phyloP scores from a whole-genome alignment of 345 rosid genomes.

The Tarenaya hassleriana region DNA sequence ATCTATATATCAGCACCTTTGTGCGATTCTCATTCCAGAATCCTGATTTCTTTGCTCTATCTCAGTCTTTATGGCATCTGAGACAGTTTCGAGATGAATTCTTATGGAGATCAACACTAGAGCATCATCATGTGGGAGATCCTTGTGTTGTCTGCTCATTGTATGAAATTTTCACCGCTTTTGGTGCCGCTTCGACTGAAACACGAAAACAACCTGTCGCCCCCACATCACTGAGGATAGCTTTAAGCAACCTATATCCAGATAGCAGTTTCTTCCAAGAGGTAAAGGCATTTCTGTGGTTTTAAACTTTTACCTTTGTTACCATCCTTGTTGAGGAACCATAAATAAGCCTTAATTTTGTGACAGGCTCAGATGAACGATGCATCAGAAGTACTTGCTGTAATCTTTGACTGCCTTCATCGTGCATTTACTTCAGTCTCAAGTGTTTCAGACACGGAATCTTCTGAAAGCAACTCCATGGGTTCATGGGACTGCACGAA shows the following conservation, averaged over 20 bases:
- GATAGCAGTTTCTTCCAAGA: conserved; percentile 90
- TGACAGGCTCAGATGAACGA: conserved; percentile 97
- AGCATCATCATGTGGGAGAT: conserved; percentile 82
- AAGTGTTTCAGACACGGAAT: conserved; percentile 52
- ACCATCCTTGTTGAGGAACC: conserved; percentile 4
- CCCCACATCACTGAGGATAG: conserved; percentile 78
- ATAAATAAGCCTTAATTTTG: conserved; percentile 16
- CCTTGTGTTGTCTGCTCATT: conserved; percentile 94
- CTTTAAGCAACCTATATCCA: conserved; percentile 83
- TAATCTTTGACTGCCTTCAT: conserved; percentile 88
- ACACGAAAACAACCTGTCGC: conserved; percentile 64
- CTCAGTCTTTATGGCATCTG: conserved; percentile 92
- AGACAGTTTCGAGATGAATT: conserved; percentile 73
- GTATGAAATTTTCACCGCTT: conserved; percentile 61
- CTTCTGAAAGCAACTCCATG: conserved; percentile 47
- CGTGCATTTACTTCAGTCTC: conserved; percentile 57
- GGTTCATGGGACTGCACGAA: conserved; percentile 83
- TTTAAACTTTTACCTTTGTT: conserved; percentile 4
- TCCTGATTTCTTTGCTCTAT: too few relatives aligned
- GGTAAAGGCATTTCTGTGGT: conserved; percentile 36
- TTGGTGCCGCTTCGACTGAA: conserved; percentile 53
- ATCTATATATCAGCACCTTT: too few relatives aligned
- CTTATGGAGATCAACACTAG: conserved; percentile 55
- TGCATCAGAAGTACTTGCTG: conserved; percentile 92
- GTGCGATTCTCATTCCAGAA: too few relatives aligned